Evolutionary conservation across 192 early-diverging fungal genomes (phyloP).

Genomic region (Glomus cerebriforme): DNA sequence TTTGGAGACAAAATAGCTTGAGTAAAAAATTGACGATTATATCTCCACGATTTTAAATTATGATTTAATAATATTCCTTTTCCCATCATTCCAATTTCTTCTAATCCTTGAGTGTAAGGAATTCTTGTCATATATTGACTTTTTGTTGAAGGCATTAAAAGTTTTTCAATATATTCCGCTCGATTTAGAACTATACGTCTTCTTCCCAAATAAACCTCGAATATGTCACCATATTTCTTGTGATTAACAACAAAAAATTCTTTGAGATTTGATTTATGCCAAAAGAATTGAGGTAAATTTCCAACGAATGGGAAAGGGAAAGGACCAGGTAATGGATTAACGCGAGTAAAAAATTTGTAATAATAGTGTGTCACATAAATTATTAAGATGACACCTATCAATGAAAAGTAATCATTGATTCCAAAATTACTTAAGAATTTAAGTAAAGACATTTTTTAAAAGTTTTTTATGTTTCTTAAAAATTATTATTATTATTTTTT

Average conservation of each 20-base stretch:
- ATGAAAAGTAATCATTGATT: too few relatives aligned
- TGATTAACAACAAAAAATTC: background rate
- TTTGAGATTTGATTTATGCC: background rate
- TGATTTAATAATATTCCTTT: background rate
- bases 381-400: too few relatives aligned
- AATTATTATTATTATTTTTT: too few relatives aligned
- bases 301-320: background rate
- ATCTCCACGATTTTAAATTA: slow-evolving; percentile 1
- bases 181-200: background rate
- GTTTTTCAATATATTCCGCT: too few relatives aligned
- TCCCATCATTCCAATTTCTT: background rate
- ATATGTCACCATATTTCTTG: too few relatives aligned
- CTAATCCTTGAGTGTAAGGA: background rate
- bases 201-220: slow-evolving; percentile 3
- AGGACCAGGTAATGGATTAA: slow-evolving; percentile 5
- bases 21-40: background rate
- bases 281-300: too few relatives aligned
- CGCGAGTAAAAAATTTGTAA: background rate
- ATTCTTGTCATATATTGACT: background rate
- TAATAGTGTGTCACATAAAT: too few relatives aligned
- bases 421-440: too few relatives aligned
- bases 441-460: too few relatives aligned
- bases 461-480: too few relatives aligned
- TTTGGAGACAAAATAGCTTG: background rate
- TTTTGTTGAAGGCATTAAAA: background rate